Percentiles rank a stretch among this genome's conserved stretches.
These are phyloP conservation scores for Cercophora scortea DNA, from an alignment of 495 filamentous ascomycete species.

Conservation along the genomic window DNA sequence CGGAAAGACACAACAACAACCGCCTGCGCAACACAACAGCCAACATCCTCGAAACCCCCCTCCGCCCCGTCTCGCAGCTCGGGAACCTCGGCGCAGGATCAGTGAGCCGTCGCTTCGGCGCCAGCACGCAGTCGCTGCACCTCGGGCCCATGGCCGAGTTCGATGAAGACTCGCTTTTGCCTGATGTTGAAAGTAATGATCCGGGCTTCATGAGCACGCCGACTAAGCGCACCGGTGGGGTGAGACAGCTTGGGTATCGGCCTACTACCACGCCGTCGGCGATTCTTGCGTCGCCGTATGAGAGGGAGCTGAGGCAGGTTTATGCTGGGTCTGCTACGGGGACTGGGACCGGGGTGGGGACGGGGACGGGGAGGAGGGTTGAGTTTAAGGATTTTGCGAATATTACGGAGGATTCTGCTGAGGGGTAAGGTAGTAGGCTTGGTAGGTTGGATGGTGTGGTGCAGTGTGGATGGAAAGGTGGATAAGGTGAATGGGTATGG, in stretches of 20 bases:
- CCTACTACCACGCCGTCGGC: constrained; percentile 23
- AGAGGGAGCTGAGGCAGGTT: constrained; percentile 16
- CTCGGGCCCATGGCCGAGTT: constrained; percentile 24
- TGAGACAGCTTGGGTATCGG: constrained; percentile 8
- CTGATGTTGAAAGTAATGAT: constrained; percentile 7
- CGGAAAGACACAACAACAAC: neutral
- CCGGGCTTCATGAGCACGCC: constrained; percentile 27
- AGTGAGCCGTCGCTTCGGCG: too few relatives aligned
- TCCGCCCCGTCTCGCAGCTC: neutral
- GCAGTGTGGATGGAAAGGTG: too few relatives aligned
- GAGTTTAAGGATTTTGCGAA: constrained; percentile 24
- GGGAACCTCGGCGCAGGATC: too few relatives aligned
- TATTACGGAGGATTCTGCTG: constrained; percentile 19
- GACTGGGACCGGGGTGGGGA: neutral
- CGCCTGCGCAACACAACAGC: neutral
- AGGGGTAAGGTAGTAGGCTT: too few relatives aligned
- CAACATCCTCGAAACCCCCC: neutral
- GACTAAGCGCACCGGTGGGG: constrained; percentile 16
- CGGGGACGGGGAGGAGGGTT: constrained; percentile 5
- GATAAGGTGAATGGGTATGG: too few relatives aligned
- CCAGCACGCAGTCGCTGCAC: neutral
- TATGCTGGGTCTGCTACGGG: constrained; percentile 2
- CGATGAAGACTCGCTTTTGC: constrained; percentile 7
- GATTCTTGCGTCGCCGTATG: constrained; percentile 19
- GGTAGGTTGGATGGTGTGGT: too few relatives aligned